Conservation (phyloP, 2,329 filamentous ascomycete species). For the Penicillium sp. region DNA sequence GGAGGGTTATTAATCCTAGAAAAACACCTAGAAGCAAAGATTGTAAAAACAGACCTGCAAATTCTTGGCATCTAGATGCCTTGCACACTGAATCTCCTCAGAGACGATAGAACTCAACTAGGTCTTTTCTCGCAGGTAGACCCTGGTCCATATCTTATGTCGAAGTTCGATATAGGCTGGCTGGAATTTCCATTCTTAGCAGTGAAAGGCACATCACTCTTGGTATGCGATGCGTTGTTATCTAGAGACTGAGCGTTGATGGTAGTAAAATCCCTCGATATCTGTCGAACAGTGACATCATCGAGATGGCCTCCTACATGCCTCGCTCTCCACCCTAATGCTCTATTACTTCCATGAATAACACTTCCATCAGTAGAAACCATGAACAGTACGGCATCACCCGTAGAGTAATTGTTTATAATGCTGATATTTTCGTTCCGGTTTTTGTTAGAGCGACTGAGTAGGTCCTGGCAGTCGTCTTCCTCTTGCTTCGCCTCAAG, state of each 20-base stretch:
- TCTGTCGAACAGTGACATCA: background rate
- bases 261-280: background rate
- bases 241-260: background rate
- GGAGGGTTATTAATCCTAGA: too few relatives aligned
- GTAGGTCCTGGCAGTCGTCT: too few relatives aligned
- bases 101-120: too few relatives aligned
- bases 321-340: background rate
- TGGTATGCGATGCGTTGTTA: background rate
- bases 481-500: too few relatives aligned
- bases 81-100: too few relatives aligned
- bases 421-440: background rate
- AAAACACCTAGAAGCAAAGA: too few relatives aligned
- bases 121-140: background rate
- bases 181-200: background rate
- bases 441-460: background rate
- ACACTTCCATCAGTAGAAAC: background rate
- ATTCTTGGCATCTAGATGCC: too few relatives aligned
- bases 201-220: background rate
- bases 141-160: background rate
- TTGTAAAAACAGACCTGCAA: too few relatives aligned
- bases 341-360: background rate
- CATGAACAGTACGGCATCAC: conserved; percentile 2
- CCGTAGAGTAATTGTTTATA: background rate
- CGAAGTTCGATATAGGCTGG: background rate
- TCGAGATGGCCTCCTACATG: background rate